These are phyloP conservation scores for Rhizopus stolonifer DNA, from an alignment of 371 early-diverging fungal genomes.

Conservation along the genomic window DNA sequence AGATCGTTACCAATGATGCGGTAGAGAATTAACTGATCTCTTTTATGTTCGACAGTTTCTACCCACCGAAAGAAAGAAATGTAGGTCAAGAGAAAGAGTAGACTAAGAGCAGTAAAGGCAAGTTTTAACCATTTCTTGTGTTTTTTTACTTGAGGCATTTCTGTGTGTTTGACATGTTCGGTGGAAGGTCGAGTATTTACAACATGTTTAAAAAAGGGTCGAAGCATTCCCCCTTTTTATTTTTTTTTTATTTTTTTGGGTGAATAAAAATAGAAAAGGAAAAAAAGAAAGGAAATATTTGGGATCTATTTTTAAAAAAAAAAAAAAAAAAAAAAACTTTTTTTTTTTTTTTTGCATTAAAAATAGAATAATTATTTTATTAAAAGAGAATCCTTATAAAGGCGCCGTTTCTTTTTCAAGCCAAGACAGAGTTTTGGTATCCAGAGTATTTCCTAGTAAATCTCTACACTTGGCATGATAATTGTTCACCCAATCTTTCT, in stretches of 20 bases:
- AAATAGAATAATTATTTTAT: too few relatives aligned
- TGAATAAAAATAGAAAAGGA: background rate
- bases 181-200: slow-evolving; percentile 20
- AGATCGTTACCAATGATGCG: slow-evolving; percentile 73
- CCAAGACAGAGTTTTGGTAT: slow-evolving; percentile 69
- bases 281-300: background rate
- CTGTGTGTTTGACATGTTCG: slow-evolving; percentile 21
- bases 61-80: slow-evolving; percentile 20
- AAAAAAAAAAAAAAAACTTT: slow-evolving; percentile 1
- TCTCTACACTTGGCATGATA: slow-evolving; percentile 80
- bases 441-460: slow-evolving; percentile 72
- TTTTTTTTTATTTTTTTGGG: too few relatives aligned
- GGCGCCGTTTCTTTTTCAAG: slow-evolving; percentile 65
- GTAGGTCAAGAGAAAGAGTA: slow-evolving; percentile 16
- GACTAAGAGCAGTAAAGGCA: slow-evolving; percentile 6
- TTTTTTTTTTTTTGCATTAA: too few relatives aligned
- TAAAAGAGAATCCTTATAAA: background rate
- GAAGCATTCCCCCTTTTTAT: slow-evolving; percentile 14
- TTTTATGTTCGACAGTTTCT: slow-evolving; percentile 5
- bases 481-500: slow-evolving; percentile 80
- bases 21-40: slow-evolving; percentile 60
- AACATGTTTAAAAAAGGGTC: slow-evolving; percentile 28
- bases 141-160: background rate
- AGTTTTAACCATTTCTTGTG: slow-evolving; percentile 19
- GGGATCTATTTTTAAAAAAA: background rate